These are phyloP conservation scores for Thuidium tamariscinum DNA, from an alignment of 225 moss, liverwort and hornwort species.

Conservation along the genomic window DNA sequence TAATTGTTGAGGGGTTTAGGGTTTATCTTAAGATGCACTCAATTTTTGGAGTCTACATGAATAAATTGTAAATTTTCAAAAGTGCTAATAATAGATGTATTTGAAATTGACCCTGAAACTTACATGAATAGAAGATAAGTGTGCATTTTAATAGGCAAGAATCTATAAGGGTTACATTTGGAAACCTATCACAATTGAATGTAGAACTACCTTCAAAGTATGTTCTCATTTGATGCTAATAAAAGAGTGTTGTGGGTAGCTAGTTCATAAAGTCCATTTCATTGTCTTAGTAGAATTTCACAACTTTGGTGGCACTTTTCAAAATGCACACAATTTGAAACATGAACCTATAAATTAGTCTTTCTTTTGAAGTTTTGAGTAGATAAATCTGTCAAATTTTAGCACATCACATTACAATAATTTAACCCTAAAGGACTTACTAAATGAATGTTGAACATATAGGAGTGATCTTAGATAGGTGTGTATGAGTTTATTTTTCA, in stretches of 20 bases:
- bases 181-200: neutral
- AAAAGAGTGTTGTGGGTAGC: neutral
- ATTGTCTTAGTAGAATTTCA: neutral
- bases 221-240: no score
- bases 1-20: neutral
- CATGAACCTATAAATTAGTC: neutral
- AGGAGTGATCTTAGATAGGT: no score
- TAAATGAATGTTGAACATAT: no score
- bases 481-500: no score
- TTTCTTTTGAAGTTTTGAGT: fast-evolving
- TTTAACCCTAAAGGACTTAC: no score
- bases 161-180: neutral
- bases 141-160: neutral
- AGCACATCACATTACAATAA: fast-evolving
- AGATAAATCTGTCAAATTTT: no score
- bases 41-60: fast-evolving
- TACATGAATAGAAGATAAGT: neutral
- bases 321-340: neutral
- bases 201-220: neutral
- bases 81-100: neutral
- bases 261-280: no score
- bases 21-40: no score
- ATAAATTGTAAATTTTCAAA: neutral
- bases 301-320: neutral
- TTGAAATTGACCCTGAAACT: fast-evolving